Conservation (phyloP, 352 stramenopile genomes). For the Phytophthora cactorum region DNA sequence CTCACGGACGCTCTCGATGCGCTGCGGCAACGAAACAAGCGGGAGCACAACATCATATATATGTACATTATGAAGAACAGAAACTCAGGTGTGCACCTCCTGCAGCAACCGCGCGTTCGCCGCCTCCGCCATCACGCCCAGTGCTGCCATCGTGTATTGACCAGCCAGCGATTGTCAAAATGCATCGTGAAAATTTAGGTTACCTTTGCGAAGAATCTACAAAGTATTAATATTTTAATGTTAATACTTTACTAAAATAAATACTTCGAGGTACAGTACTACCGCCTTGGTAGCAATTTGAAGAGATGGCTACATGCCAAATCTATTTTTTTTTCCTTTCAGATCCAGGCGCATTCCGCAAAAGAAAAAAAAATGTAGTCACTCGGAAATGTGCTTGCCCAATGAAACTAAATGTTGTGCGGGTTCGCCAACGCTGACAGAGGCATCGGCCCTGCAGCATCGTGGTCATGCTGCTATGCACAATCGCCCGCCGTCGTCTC, state of each 20-base stretch:
- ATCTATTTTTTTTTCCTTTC: too few species aligned
- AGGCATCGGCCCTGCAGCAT: neutral
- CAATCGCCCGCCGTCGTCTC: neutral
- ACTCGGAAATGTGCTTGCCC: neutral
- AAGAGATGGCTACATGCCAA: too few species aligned
- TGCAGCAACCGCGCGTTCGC: slow-evolving; percentile 66
- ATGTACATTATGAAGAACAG: neutral
- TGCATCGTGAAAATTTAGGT: neutral
- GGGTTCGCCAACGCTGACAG: neutral
- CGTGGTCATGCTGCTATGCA: neutral
- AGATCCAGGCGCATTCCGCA: too few species aligned
- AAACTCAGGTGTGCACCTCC: slow-evolving; percentile 42
- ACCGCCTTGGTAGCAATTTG: too few species aligned
- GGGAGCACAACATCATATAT: neutral
- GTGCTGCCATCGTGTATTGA: slow-evolving; percentile 28
- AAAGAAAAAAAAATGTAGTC: neutral
- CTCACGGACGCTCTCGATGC: slow-evolving; percentile 60
- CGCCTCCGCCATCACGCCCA: slow-evolving; percentile 44
- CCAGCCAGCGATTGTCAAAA: neutral
- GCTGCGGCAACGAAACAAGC: slow-evolving; percentile 36
- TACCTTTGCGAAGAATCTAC: too few species aligned
- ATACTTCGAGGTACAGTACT: too few species aligned
- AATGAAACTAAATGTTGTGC: neutral
- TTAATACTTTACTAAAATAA: too few species aligned
- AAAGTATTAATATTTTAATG: too few species aligned